Percentiles rank a stretch among this genome's conserved stretches.
These are phyloP conservation scores for Arxiozyma slooffiae DNA, from an alignment of 1,139 yeast genomes.

Conservation along the genomic window DNA sequence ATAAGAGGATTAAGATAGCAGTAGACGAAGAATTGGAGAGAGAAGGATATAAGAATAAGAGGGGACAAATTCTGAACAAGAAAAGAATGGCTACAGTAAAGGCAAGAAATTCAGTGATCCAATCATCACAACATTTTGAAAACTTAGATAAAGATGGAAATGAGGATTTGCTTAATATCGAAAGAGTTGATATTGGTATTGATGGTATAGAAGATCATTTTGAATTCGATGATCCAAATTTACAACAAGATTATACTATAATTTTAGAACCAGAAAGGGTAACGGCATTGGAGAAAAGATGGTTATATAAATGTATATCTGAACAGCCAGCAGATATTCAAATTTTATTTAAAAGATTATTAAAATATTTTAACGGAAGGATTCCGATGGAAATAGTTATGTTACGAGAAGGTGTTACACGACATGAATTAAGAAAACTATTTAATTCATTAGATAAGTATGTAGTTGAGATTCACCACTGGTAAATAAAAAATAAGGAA, in stretches of 20 bases:
- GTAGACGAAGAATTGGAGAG: slow-evolving; percentile 77
- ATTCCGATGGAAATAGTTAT: slow-evolving; percentile 66
- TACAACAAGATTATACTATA: slow-evolving; percentile 58
- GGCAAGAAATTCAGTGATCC: slow-evolving; percentile 1
- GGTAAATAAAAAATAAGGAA: no score
- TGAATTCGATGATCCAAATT: slow-evolving; percentile 31
- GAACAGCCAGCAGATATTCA: slow-evolving; percentile 61
- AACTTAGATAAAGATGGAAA: background rate
- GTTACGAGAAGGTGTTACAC: slow-evolving; percentile 56
- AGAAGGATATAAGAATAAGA: slow-evolving; percentile 37
- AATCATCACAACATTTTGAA: slow-evolving; percentile 1
- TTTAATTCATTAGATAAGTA: slow-evolving; percentile 30
- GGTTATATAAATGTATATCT: slow-evolving; percentile 71
- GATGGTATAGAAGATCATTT: slow-evolving; percentile 4
- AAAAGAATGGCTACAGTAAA: slow-evolving; percentile 1
- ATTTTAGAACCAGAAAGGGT: no score
- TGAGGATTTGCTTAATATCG: background rate
- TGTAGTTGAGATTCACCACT: slow-evolving; percentile 22
- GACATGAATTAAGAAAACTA: slow-evolving; percentile 56
- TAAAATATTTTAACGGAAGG: slow-evolving; percentile 80
- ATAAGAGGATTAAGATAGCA: slow-evolving; percentile 61
- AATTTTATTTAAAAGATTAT: slow-evolving; percentile 55
- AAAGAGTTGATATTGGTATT: background rate
- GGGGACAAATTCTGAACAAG: background rate
- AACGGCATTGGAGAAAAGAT: no score